These are phyloP conservation scores for Colletotrichum plurivorum DNA, from an alignment of 2,329 filamentous ascomycete genomes.

Conservation along the genomic window DNA sequence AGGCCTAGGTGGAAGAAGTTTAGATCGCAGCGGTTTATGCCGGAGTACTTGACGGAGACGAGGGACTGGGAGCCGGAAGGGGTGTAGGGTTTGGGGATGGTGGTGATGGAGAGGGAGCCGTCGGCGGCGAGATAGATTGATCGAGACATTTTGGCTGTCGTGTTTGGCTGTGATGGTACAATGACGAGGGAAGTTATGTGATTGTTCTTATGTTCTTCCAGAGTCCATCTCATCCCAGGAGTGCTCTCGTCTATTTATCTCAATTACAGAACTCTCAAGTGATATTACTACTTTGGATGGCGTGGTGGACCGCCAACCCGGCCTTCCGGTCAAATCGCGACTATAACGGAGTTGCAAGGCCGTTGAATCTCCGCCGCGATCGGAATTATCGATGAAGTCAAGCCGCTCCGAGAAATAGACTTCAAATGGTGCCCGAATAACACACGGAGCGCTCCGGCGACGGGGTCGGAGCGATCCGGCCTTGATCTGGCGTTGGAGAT, in stretches of 20 bases:
- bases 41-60: conserved; percentile 15
- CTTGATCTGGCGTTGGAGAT: too few species aligned
- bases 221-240: too few species aligned
- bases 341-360: background rate
- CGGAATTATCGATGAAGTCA: background rate
- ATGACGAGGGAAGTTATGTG: too few species aligned
- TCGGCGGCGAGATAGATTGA: conserved; percentile 18
- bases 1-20: conserved; percentile 10
- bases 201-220: too few species aligned
- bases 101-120: conserved; percentile 1
- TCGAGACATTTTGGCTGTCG: background rate
- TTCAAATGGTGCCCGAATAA: background rate
- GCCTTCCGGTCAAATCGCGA: too few species aligned
- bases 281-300: too few species aligned
- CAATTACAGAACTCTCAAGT: too few species aligned
- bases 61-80: conserved; percentile 11
- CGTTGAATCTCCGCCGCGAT: background rate
- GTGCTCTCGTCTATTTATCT: too few species aligned
- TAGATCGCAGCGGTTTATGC: conserved; percentile 17
- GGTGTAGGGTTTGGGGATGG: background rate
- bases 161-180: background rate
- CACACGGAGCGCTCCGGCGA: background rate
- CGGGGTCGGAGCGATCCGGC: background rate
- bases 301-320: too few species aligned
- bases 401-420: background rate